phyloP scores from a whole-genome alignment of 1,284 basidiomycete genomes.

The Fistulina hepatica region DNA sequence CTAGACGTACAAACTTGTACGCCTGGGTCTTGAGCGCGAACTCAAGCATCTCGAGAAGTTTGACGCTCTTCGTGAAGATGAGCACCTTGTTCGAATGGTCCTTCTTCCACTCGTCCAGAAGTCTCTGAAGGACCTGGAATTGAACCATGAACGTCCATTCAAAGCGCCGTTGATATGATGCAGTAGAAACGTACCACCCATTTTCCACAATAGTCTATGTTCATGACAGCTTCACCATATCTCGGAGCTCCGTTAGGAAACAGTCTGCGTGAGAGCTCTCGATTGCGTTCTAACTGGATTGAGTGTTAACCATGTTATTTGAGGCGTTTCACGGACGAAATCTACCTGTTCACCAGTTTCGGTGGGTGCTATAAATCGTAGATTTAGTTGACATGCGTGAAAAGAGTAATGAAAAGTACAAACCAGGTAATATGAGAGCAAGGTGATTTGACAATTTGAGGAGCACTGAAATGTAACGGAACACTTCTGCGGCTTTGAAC shows the following conservation, averaged over 20 bases:
- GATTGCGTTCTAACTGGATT: slow-evolving; percentile 42
- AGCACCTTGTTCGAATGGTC: slow-evolving; percentile 66
- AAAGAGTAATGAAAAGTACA: slow-evolving; percentile 8
- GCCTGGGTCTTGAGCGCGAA: slow-evolving; percentile 55
- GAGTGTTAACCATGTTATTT: slow-evolving; percentile 1
- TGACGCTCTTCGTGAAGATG: slow-evolving; percentile 80
- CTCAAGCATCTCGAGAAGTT: slow-evolving; percentile 70
- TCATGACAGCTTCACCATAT: slow-evolving; percentile 49
- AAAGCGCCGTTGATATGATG: slow-evolving; percentile 1
- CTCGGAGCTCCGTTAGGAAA: slow-evolving; percentile 51
- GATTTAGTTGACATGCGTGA: too few species aligned
- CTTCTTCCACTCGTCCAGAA: slow-evolving; percentile 56
- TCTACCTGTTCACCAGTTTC: slow-evolving; percentile 55
- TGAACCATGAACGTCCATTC: not conserved
- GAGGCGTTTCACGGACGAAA: not conserved
- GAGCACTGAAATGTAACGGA: slow-evolving; percentile 67
- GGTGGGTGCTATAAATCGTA: slow-evolving; percentile 42
- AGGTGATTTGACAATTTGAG: slow-evolving; percentile 83
- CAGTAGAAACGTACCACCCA: slow-evolving; percentile 48
- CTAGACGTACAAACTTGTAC: slow-evolving; percentile 59
- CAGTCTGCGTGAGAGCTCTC: slow-evolving; percentile 42
- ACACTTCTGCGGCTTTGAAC: slow-evolving; percentile 48
- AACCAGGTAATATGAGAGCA: slow-evolving; percentile 68
- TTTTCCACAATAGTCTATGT: slow-evolving; percentile 68
- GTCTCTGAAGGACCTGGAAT: slow-evolving; percentile 48